phyloP scores from a whole-genome alignment of 2,329 filamentous ascomycete species.

The Gnomoniopsis smithogilvyi region DNA sequence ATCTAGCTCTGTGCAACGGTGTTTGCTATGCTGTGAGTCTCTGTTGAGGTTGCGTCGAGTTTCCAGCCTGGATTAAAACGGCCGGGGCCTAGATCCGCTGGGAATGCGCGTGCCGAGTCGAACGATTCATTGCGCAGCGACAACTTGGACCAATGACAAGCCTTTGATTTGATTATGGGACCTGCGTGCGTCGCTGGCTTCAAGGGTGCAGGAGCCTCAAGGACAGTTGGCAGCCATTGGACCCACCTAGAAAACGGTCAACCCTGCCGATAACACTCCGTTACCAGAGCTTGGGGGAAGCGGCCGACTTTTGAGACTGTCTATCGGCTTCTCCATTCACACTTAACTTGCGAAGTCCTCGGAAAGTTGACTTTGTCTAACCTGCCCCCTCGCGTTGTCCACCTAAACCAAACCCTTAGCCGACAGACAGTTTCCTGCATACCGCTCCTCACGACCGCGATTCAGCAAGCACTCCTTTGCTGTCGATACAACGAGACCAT shows the following conservation, averaged over 20 bases:
- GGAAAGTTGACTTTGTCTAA: too few relatives aligned
- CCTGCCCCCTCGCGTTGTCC: too few relatives aligned
- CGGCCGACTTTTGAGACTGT: slow-evolving; percentile 1
- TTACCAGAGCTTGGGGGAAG: neutral
- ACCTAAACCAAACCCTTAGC: neutral
- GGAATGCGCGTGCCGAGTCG: slow-evolving; percentile 7
- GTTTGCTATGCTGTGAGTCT: too few relatives aligned
- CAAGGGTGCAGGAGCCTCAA: neutral
- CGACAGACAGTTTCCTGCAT: neutral
- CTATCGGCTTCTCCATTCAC: slow-evolving; percentile 6
- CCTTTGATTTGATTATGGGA: slow-evolving; percentile 12
- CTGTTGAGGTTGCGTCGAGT: neutral
- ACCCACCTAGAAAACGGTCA: neutral
- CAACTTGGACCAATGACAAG: slow-evolving; percentile 7
- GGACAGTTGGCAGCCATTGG: neutral
- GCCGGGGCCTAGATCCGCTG: neutral
- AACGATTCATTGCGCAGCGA: neutral
- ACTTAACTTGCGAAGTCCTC: too few relatives aligned
- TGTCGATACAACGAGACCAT: neutral
- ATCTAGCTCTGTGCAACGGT: too few relatives aligned
- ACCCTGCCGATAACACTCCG: neutral
- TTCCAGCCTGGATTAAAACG: neutral
- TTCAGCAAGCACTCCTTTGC: slow-evolving; percentile 2
- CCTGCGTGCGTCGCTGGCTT: neutral
- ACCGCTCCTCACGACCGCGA: neutral